Base-by-base conservation (phyloP, 164 flowering plant species). In the Cinnamomum micranthum region DNA sequence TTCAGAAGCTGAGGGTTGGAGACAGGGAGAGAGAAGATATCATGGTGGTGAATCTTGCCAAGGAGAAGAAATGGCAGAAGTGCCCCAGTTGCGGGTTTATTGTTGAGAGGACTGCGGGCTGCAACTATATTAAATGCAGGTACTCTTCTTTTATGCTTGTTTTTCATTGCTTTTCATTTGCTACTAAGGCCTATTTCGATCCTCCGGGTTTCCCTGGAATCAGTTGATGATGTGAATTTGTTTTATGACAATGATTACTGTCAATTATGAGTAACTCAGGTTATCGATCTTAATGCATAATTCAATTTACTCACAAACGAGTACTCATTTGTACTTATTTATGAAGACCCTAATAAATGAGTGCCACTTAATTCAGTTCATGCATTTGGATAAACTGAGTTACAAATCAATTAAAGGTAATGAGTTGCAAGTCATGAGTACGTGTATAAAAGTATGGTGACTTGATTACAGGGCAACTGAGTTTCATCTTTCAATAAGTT, bases 81-180 rank as follows among this genome's bases (percentile, higher is more conserved):
- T 88, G 90, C 50, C 85, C 87, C 4, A 71, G 68, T 1, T 90
- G 91, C 74, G 75, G 74, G 28, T 75, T 75, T 33, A 79, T 66
- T 69, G 91, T 89, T 6, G 90, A 86, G 51, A 86, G 69, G 76
- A 60, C 4, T 65, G 41, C 0, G 89, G 89, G 0, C 86, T 31
- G 89, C 65, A 9, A 33, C 14, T 80, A 78, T 63, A 87, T 87
- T 1, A 47, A 33, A 3, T 89, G 89, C 88, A 82, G 88, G 89
- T 85, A 9, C 14, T 20, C 33, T 19, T 5, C 13, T 20, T 31
- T 71, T 51, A 51, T 35, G 13, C 22, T 64, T n/a, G 19, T 64
- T 64, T 35, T 35, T 35, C 9, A 35, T 1, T 35, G 47, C 10
- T 0, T 35, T 35, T 35, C 47, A 35, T 35, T 35, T 35, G 47